Evolutionary conservation across 805 yeast genomes (phyloP).

Genomic region (Ogataea nonfermentans): DNA sequence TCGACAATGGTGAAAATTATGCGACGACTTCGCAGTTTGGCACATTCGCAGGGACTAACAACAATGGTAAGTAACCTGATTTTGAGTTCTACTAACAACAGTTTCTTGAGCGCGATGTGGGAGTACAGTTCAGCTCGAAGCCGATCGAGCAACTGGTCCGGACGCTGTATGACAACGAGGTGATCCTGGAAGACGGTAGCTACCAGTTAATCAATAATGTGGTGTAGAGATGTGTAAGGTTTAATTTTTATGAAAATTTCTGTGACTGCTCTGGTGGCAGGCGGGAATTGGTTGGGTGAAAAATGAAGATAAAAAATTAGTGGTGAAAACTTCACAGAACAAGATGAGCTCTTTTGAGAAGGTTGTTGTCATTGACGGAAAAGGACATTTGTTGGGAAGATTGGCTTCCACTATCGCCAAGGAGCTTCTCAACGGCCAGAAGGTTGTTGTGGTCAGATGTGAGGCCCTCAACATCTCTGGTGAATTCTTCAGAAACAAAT

Average conservation of each 20-base stretch:
- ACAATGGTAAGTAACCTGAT: conserved; percentile 24
- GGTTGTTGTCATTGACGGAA: conserved; percentile 98
- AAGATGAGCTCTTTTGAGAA: conserved; percentile 88
- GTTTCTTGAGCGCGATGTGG: conserved; percentile 19
- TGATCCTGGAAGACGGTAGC: conserved; percentile 9
- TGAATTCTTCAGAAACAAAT: conserved; percentile 99
- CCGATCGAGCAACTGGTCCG: conserved; percentile 22
- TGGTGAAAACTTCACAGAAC: conserved; percentile 16
- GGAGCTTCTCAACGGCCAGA: conserved; percentile 97
- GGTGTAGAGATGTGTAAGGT: not conserved
- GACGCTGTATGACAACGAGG: conserved; percentile 25
- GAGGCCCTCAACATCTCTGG: conserved; percentile 99
- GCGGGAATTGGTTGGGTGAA: conserved; percentile 7
- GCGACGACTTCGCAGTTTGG: conserved; percentile 23
- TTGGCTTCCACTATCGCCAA: conserved; percentile 98
- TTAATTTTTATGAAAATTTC: not conserved
- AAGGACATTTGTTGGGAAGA: conserved; percentile 99
- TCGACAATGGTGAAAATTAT: conserved; percentile 17
- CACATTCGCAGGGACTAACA: conserved; percentile 18
- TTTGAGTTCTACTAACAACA: conserved; percentile 3
- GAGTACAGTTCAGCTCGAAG: conserved; percentile 17
- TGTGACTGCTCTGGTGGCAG: conserved; percentile 12
- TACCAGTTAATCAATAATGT: conserved; percentile 7
- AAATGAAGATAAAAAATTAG: conserved; percentile 12
- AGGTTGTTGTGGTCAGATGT: conserved; percentile 94